These are phyloP conservation scores for Mucor piriformis DNA, from an alignment of 371 early-diverging fungal species.

Conservation along the genomic window DNA sequence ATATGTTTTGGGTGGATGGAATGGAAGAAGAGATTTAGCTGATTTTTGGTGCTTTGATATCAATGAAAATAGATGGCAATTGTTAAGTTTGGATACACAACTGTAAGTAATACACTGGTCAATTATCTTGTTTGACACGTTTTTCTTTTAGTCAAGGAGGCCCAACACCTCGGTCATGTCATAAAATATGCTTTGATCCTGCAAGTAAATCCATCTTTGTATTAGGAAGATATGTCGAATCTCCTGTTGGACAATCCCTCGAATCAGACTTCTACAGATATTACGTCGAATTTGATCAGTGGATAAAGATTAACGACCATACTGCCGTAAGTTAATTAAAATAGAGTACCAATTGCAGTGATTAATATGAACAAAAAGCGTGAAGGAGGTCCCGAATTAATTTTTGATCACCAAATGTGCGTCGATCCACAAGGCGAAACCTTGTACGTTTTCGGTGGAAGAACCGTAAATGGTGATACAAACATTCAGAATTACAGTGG, in stretches of 20 bases:
- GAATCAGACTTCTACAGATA: constrained; percentile 90
- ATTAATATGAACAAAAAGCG: constrained; percentile 14
- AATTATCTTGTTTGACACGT: neutral
- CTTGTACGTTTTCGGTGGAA: constrained; percentile 93
- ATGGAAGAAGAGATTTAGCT: constrained; percentile 83
- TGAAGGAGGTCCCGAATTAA: constrained; percentile 85
- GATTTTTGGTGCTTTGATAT: constrained; percentile 92
- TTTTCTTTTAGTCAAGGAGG: constrained; percentile 54
- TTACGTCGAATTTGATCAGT: constrained; percentile 65
- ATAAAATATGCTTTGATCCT: constrained; percentile 90
- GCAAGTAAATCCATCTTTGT: constrained; percentile 74
- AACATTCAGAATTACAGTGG: constrained; percentile 79
- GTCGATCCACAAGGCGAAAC: constrained; percentile 71
- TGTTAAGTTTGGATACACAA: constrained; percentile 75
- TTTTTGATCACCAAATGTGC: constrained; percentile 96
- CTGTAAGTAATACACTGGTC: constrained; percentile 40
- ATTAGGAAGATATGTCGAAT: constrained; percentile 87
- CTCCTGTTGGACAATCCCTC: constrained; percentile 56
- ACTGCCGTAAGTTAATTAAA: constrained; percentile 57
- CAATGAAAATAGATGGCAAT: constrained; percentile 65
- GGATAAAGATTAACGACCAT: constrained; percentile 76
- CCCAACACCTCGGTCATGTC: constrained; percentile 91
- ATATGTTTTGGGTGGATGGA: constrained; percentile 96
- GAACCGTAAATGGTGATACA: constrained; percentile 62
- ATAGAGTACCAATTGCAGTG: neutral